Evolutionary conservation across 2,329 filamentous ascomycete species (phyloP), one percentile per base, ranked within the genome.

Genomic region (Colletotrichum sansevieriae): DNA sequence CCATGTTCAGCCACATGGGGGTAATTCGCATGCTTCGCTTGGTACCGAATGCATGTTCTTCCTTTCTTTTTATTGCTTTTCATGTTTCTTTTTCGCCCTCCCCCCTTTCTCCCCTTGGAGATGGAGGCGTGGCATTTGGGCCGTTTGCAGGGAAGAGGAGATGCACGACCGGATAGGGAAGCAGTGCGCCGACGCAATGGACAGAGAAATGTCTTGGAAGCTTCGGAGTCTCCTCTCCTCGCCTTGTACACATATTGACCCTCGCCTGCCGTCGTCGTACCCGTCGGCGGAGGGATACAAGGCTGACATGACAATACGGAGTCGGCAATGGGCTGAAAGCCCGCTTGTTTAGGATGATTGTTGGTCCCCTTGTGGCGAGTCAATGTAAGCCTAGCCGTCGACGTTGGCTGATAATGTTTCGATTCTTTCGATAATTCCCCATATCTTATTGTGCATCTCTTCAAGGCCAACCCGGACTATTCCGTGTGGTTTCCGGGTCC

Each of bases 91-190:
- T 12, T 35, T 65, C 41, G 15, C 55, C n/a, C 44, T 41, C 47
- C 39, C 20, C 46, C 43, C 41, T 2, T 20, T 54, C 35, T 33
- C 46, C 44, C 43, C 33, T 51, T 51, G 35, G 33, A 22, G 29
- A 47, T 49, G 61, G 61, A 59, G 65, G 65, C 60, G 54, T 52
- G 37, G 54, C 4, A 41, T 52, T 43, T 35, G 44, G 9, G 54
- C 65, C 46, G 60, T 65, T 68, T 59, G 65, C 61, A 65, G 65
- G 61, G 54, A 33, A 59, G 37, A 9, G 39, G 46, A 65, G 39
- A 54, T 22, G 39, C 61, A 46, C 39, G 47, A 33, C 65, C 65
- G 65, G 65, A 68, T 65, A 39, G n/a, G 61, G 61, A 68, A 22
- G 29, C 22, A 37, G 22, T 29, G 52, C 43, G 52, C 59, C 59